phyloP scores from a whole-genome alignment of 192 early-diverging fungal species.

The Allomyces arbusculus region DNA sequence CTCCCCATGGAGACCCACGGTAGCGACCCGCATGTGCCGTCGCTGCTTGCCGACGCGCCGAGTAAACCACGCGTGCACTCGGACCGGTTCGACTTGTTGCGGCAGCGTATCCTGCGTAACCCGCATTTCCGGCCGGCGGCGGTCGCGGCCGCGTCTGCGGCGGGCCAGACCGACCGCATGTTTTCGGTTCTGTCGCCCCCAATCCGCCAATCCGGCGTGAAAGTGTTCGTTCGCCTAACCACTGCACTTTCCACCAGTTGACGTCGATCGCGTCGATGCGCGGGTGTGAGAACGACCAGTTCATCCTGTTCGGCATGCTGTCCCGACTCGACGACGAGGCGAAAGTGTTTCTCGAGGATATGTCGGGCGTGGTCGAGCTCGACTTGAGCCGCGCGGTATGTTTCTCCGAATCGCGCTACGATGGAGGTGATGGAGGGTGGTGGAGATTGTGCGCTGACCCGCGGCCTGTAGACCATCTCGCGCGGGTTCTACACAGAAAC shows the following conservation, averaged over 20 bases:
- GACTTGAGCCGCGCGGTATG: slow-evolving; percentile 35
- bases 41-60: slow-evolving; percentile 34
- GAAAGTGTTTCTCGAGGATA: slow-evolving; percentile 67
- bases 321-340: slow-evolving; percentile 41
- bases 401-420: not conserved
- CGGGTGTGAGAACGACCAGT: slow-evolving; percentile 40
- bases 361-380: slow-evolving; percentile 52
- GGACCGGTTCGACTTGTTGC: slow-evolving; percentile 57
- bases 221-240: slow-evolving; percentile 2
- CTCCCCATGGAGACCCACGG: not conserved
- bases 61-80: slow-evolving; percentile 45
- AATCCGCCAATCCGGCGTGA: not conserved
- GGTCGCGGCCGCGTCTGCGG: slow-evolving; percentile 19
- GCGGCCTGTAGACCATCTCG: slow-evolving; percentile 16
- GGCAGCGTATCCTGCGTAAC: slow-evolving; percentile 60
- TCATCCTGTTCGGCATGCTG: slow-evolving; percentile 74
- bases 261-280: slow-evolving; percentile 53
- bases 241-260: not conserved
- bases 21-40: slow-evolving; percentile 9
- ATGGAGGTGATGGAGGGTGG: not conserved
- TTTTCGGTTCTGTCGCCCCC: not conserved
- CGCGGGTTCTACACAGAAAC: slow-evolving; percentile 65
- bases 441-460: not conserved
- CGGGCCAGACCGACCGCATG: not conserved
- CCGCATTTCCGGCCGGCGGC: slow-evolving; percentile 51